Percentiles rank a stretch among this genome's conserved stretches.
Evolutionary conservation across 768 basidiomycete genomes (phyloP).

Genomic region (Suillus ampliporus): DNA sequence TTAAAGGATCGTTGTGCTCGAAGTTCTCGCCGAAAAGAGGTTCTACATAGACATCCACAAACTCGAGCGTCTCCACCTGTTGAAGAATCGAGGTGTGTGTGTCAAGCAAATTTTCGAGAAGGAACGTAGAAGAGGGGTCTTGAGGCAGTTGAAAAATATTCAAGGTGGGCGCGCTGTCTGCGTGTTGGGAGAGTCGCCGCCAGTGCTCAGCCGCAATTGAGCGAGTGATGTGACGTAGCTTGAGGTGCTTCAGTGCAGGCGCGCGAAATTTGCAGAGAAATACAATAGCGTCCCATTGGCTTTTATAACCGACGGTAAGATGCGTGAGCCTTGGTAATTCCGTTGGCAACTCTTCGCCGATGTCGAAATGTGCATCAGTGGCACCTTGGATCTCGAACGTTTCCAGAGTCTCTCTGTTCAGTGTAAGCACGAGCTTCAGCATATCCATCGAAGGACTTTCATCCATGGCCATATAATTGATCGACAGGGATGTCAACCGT

Average conservation of each 20-base stretch:
- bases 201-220: not conserved
- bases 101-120: constrained; percentile 10
- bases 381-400: constrained; percentile 11
- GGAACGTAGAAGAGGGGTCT: constrained; percentile 4
- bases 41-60: not conserved
- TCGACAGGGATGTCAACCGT: constrained; percentile 13
- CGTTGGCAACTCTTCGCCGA: not conserved
- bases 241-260: constrained; percentile 14
- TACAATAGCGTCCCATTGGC: constrained; percentile 10
- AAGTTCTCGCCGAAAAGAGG: not conserved
- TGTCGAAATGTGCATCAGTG: not conserved
- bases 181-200: not conserved
- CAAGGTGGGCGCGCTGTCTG: not conserved
- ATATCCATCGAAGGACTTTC: constrained; percentile 7
- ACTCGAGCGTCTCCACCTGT: constrained; percentile 12
- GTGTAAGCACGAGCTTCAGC: not conserved
- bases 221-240: constrained; percentile 8
- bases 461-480: constrained; percentile 5
- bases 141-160: not conserved
- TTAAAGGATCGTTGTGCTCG: not conserved
- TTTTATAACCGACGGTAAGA: constrained; percentile 11
- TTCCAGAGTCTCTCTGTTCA: constrained; percentile 12
- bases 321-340: constrained; percentile 12
- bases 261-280: constrained; percentile 1
- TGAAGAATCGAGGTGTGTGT: not conserved